phyloP scores from a whole-genome alignment of 805 yeast species.

The Candida ortonii region DNA sequence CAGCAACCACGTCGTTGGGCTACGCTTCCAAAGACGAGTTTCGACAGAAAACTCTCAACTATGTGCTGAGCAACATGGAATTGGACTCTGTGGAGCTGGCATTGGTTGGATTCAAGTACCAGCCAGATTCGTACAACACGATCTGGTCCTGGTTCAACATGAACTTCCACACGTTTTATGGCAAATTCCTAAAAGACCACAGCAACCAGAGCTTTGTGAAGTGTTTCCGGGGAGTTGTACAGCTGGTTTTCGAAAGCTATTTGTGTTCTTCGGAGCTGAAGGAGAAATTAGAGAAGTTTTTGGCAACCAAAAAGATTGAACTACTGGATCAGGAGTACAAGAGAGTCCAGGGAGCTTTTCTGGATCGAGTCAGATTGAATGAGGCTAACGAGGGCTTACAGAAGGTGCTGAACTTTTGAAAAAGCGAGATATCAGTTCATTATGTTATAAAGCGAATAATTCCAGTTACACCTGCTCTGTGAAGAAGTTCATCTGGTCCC shows the following conservation, averaged over 20 bases:
- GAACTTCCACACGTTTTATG: constrained; percentile 51
- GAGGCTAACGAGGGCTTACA: constrained; percentile 23
- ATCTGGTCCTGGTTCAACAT: constrained; percentile 58
- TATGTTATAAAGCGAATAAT: too few species aligned
- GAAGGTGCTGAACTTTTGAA: too few species aligned
- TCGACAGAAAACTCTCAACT: constrained; percentile 53
- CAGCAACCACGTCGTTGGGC: constrained; percentile 55
- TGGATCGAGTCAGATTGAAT: constrained; percentile 27
- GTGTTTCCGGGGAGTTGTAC: constrained; percentile 44
- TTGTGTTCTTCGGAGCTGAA: constrained; percentile 20
- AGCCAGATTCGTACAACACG: constrained; percentile 27
- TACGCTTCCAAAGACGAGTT: constrained; percentile 45
- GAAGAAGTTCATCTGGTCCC: constrained; percentile 25
- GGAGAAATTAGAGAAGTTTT: constrained; percentile 19
- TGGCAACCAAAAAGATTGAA: constrained; percentile 22
- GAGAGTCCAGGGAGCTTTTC: constrained; percentile 19
- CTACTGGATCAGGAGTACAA: constrained; percentile 22
- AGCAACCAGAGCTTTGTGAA: constrained; percentile 42
- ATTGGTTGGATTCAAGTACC: constrained; percentile 51
- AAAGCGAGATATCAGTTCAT: too few species aligned
- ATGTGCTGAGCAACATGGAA: constrained; percentile 55
- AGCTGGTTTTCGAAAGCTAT: constrained; percentile 37
- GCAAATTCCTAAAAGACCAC: constrained; percentile 41
- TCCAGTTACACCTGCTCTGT: constrained; percentile 19
- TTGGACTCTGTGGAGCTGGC: constrained; percentile 53